Evolutionary conservation across 768 basidiomycete species (phyloP).

Genomic region (Erythrobasidium yunnanense): DNA sequence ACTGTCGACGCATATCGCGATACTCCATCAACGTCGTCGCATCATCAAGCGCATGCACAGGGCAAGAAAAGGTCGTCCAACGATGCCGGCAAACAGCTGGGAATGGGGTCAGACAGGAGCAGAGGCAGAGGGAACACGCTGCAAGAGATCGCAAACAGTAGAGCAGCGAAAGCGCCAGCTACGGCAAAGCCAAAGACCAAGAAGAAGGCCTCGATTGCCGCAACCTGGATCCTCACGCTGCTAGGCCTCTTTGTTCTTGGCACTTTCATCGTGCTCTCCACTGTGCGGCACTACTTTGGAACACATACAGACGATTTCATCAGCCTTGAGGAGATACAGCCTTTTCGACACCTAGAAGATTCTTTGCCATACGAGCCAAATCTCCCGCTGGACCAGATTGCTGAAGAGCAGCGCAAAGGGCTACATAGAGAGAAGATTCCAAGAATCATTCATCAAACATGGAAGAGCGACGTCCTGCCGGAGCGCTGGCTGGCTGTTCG

Average conservation of each 20-base stretch:
- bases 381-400: neutral
- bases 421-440: conserved; percentile 63
- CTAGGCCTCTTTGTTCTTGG: conserved; percentile 71
- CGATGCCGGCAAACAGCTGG: no score
- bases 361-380: conserved; percentile 11
- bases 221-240: conserved; percentile 43
- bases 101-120: no score
- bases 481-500: conserved; percentile 67
- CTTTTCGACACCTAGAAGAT: neutral
- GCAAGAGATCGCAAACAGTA: neutral
- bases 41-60: no score
- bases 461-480: conserved; percentile 84
- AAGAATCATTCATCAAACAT: conserved; percentile 92
- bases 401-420: conserved; percentile 9
- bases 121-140: neutral
- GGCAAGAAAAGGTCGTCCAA: no score
- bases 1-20: no score
- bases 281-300: conserved; percentile 55
- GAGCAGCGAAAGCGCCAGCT: no score
- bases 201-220: no score
- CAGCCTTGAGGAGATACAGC: conserved; percentile 30
- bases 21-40: no score
- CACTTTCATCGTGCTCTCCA: conserved; percentile 81
- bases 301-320: conserved; percentile 34
- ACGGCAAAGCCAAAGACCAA: no score